Evolutionary conservation across 2,329 filamentous ascomycete genomes (phyloP).

Genomic region (Lecanicillium sp.): DNA sequence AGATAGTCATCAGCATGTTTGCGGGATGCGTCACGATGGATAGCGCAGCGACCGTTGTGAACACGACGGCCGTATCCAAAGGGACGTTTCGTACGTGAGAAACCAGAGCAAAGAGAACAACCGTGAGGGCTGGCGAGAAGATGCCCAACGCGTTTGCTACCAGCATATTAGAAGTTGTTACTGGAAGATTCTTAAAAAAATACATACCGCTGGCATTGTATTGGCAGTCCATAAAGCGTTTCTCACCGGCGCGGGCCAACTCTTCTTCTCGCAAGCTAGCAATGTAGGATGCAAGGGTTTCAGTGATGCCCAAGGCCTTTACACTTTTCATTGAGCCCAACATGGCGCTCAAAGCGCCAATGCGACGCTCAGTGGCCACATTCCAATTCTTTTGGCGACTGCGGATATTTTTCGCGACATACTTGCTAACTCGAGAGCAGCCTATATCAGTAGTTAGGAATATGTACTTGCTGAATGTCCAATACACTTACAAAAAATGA

Average conservation of each 20-base stretch:
- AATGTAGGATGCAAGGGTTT: conserved; percentile 1
- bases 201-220: conserved; percentile 12
- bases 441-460: conserved; percentile 22
- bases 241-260: background rate
- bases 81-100: background rate
- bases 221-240: conserved; percentile 5
- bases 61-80: conserved; percentile 6
- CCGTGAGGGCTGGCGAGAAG: conserved; percentile 10
- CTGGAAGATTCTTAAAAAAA: background rate
- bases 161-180: background rate
- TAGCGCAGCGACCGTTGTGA: conserved; percentile 10
- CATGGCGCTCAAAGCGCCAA: conserved; percentile 29
- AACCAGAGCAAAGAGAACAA: conserved; percentile 6
- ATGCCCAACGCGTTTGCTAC: conserved; percentile 10
- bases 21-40: conserved; percentile 16
- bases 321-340: conserved; percentile 20
- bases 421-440: conserved; percentile 36
- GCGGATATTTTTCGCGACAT: conserved; percentile 32
- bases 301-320: conserved; percentile 10
- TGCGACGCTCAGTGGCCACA: conserved; percentile 33
- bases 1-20: conserved; percentile 19
- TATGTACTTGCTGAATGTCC: background rate
- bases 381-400: conserved; percentile 34
- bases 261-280: background rate
- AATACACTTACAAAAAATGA: conserved; percentile 35